Evolutionary conservation across 2,329 filamentous ascomycete species (phyloP).

Genomic region (Stagonosporopsis chrysanthemi): DNA sequence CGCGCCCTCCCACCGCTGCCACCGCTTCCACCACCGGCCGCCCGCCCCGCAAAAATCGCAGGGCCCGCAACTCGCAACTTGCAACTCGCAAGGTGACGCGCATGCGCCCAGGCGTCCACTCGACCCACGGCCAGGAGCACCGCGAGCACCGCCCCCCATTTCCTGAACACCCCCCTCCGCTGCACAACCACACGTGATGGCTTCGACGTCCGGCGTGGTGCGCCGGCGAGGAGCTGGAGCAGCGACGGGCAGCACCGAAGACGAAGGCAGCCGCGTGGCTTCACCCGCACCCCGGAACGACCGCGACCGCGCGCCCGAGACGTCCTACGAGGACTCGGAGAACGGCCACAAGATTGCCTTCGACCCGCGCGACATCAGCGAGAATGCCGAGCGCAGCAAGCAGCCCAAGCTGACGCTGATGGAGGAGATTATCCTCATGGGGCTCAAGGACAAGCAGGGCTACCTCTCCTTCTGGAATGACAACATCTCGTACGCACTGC

Average conservation of each 20-base stretch:
- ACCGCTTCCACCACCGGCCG: not conserved
- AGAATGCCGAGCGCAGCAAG: constrained; percentile 94
- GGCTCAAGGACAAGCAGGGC: constrained; percentile 98
- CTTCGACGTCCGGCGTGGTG: constrained; percentile 75
- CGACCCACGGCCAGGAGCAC: constrained; percentile 43
- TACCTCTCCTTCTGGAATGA: constrained; percentile 99
- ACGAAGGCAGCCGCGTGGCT: constrained; percentile 70
- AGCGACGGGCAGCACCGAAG: constrained; percentile 59
- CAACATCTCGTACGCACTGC: constrained; percentile 97
- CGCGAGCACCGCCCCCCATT: constrained; percentile 44
- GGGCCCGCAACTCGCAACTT: constrained; percentile 8
- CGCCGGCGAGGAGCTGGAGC: constrained; percentile 70
- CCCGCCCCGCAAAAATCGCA: constrained; percentile 23
- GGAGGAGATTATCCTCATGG: constrained; percentile 96
- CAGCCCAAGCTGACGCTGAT: constrained; percentile 98
- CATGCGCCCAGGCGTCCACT: constrained; percentile 47
- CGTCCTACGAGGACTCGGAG: constrained; percentile 87
- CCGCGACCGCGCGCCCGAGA: constrained; percentile 69
- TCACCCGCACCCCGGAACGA: constrained; percentile 70
- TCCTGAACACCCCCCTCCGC: constrained; percentile 38
- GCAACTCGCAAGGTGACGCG: constrained; percentile 24
- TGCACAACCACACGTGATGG: constrained; percentile 57
- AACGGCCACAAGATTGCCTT: constrained; percentile 99
- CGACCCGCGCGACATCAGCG: constrained; percentile 95
- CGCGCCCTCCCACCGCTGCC: constrained; percentile 14